Percentiles rank a stretch among this genome's conserved stretches.
Evolutionary conservation across 1,284 basidiomycete species (phyloP).

Genomic region (Sporisorium reilianum): DNA sequence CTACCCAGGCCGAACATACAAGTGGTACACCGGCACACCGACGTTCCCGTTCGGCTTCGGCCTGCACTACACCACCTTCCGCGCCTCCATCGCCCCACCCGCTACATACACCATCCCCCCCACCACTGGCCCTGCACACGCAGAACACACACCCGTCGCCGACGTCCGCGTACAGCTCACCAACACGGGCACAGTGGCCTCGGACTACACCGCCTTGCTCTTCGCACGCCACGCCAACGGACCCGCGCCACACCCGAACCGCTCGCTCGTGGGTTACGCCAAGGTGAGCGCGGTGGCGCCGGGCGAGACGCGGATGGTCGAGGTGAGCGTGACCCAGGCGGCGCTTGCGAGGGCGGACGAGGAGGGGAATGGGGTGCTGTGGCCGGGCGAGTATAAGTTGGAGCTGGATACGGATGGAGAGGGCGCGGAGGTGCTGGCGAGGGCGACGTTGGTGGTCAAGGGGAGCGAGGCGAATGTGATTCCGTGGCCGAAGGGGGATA

Average conservation of each 20-base stretch:
- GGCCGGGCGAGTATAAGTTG: conserved; percentile 24
- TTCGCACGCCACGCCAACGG: conserved; percentile 18
- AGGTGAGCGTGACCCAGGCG: conserved; percentile 15
- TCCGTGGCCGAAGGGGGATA: conserved; percentile 21
- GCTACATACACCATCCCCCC: background rate
- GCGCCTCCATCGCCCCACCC: background rate
- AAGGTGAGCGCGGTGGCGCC: conserved; percentile 10
- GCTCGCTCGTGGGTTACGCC: conserved; percentile 16
- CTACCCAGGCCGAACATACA: conserved; percentile 30
- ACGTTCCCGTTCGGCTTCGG: conserved; percentile 22
- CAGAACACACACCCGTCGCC: conserved; percentile 12
- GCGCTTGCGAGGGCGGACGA: conserved; percentile 24
- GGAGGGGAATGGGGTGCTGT: conserved; percentile 18
- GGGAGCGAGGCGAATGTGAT: conserved; percentile 9
- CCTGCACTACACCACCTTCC: conserved; percentile 27
- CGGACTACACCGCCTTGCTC: conserved; percentile 29
- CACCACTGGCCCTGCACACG: background rate
- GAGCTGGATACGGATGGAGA: conserved; percentile 13
- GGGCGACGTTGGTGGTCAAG: conserved; percentile 1
- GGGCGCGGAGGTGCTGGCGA: background rate
- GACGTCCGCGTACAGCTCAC: background rate
- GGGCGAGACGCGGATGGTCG: conserved; percentile 8
- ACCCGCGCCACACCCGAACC: conserved; percentile 20
- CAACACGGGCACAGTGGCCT: conserved; percentile 15
- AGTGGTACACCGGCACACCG: conserved; percentile 25